Evolutionary conservation across 2,329 filamentous ascomycete genomes (phyloP), one percentile per base, ranked within the genome.

Genomic region (Tothia fuscella): DNA sequence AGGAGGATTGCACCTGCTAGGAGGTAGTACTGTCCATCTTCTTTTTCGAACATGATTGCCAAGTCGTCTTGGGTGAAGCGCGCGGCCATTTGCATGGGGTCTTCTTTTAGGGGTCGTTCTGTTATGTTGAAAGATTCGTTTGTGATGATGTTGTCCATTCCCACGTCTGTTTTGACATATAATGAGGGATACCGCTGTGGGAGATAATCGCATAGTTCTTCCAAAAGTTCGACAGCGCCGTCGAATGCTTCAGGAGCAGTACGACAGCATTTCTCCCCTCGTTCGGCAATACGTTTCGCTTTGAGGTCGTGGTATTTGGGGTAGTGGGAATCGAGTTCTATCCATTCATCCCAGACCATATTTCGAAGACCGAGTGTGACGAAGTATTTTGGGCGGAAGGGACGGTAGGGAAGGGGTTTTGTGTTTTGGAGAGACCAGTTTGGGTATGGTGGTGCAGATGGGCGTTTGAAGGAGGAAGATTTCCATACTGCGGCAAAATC

Each of bases 281-380:
- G 72, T 47, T 83, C 75, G 12, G 56, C 52, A 36, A 93, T 82
- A 1, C 85, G 74, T 12, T 64, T 63, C 1, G 72, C 69, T 60
- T 93, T 93, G 48, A 80, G 73, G 24, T 69, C 70, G 59, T 93
- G 83, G 56, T 70, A 93, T 41, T 72, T 74, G 1, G 77, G 70
- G 56, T 76, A 93, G 35, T 88, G 72, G 53, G 82, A 88, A 60
- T 93, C 86, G 20, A 93, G 72, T 60, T 93, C 82, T 53, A 89
- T 86, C 83, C 83, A 88, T 43, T 86, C 78, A 41, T 80, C 72
- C 60, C 75, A 78, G 24, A 74, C 66, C 63, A 84, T 71, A 6
- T 67, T 72, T n/a, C 82, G 72, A 2, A 89, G 66, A 0, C 83
- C 82, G 78, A 88, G 82, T 1, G 78, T 87, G 44, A 84, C 71